Conservation (phyloP, 106 monocot species). For the Dendrobium huoshanense region DNA sequence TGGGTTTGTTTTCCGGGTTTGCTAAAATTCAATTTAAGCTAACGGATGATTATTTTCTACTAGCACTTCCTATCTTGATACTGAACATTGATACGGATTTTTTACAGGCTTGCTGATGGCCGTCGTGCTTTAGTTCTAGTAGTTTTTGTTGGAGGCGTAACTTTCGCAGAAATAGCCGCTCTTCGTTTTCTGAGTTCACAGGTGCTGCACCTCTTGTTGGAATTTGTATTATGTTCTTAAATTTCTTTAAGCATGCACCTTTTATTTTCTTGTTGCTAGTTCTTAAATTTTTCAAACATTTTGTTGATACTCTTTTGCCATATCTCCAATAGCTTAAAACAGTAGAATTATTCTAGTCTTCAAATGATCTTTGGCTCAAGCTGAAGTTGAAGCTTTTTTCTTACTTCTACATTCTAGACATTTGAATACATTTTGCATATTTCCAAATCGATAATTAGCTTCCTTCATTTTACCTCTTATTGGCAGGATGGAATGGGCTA, state of each 20-base stretch:
- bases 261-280: neutral
- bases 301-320: neutral
- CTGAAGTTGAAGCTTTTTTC: too few relatives aligned
- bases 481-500: constrained; percentile 93
- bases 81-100: neutral
- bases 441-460: neutral
- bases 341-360: too few relatives aligned
- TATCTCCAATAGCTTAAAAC: neutral
- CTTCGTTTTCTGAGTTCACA: constrained; percentile 94
- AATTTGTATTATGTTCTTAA: neutral
- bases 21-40: too few relatives aligned
- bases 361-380: too few relatives aligned
- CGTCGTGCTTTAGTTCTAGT: constrained; percentile 74
- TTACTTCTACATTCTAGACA: too few relatives aligned
- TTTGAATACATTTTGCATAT: too few relatives aligned
- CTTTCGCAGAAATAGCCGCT: constrained; percentile 90
- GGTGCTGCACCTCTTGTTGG: constrained; percentile 22
- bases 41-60: too few relatives aligned
- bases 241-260: neutral
- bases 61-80: too few relatives aligned
- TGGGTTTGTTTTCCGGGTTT: too few relatives aligned
- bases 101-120: constrained; percentile 66
- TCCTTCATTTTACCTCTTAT: neutral
- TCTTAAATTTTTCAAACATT: neutral
- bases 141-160: constrained; percentile 91